Evolutionary conservation across 2,329 filamentous ascomycete genomes (phyloP).

Genomic region (Fusarium hainanense): DNA sequence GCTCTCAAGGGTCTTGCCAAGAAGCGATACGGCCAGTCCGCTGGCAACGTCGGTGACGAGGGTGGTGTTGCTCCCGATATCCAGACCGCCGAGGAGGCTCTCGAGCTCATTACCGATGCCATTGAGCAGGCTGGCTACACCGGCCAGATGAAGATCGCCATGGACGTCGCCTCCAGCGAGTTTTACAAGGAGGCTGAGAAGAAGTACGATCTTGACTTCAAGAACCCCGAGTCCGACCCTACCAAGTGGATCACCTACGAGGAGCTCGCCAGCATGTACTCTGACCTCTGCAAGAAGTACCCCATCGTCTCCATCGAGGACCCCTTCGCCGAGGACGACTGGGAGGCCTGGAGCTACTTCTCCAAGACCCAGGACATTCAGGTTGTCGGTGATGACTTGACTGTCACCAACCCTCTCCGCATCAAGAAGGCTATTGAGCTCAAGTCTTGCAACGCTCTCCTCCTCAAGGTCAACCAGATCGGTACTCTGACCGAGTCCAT

Average conservation of each 20-base stretch:
- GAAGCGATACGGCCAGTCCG: conserved; percentile 99
- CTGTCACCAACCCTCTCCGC: conserved; percentile 97
- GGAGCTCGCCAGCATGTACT: conserved; percentile 93
- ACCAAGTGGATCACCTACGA: conserved; percentile 99
- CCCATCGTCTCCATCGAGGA: conserved; percentile 99
- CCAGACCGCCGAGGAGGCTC: conserved; percentile 94
- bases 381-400: conserved; percentile 98
- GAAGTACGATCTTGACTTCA: conserved; percentile 99
- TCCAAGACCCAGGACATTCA: conserved; percentile 99
- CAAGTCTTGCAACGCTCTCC: conserved; percentile 97
- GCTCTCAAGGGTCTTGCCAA: conserved; percentile 96
- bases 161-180: conserved; percentile 99
- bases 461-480: conserved; percentile 99
- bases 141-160: conserved; percentile 96
- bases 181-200: conserved; percentile 98
- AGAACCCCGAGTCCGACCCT: conserved; percentile 97
- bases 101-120: conserved; percentile 93
- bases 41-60: conserved; percentile 99
- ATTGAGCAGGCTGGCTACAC: conserved; percentile 97
- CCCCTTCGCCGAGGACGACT: conserved; percentile 99
- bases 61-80: conserved; percentile 99
- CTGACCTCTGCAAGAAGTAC: conserved; percentile 90
- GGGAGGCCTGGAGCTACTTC: conserved; percentile 99
- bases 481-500: conserved; percentile 98
- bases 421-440: conserved; percentile 99